phyloP scores from a whole-genome alignment of 768 basidiomycete species.

The Rhizopogon vesiculosus region DNA sequence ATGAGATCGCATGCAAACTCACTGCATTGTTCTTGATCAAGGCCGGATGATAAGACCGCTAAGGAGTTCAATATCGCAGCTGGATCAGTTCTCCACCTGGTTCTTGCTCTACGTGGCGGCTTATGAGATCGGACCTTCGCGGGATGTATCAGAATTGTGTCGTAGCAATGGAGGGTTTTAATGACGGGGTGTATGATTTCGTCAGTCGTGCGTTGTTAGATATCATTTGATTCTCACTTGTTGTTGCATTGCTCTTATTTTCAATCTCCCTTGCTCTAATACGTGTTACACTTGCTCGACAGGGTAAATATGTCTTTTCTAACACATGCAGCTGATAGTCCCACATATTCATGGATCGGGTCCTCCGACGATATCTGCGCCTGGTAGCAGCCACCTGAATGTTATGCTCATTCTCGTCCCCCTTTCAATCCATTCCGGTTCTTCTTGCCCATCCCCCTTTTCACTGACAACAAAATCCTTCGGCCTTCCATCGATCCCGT shows the following conservation, averaged over 20 bases:
- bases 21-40: conserved; percentile 25
- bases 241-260: conserved; percentile 3
- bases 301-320: background rate
- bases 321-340: background rate
- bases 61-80: conserved; percentile 79
- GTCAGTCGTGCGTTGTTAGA: conserved; percentile 21
- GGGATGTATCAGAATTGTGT: conserved; percentile 1
- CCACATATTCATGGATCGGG: conserved; percentile 7
- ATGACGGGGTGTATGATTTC: conserved; percentile 12
- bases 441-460: conserved; percentile 13
- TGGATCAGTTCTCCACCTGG: conserved; percentile 89
- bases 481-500: conserved; percentile 69
- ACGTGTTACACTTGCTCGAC: background rate
- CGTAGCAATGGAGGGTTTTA: background rate
- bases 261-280: background rate
- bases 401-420: conserved; percentile 73
- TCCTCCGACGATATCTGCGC: conserved; percentile 74
- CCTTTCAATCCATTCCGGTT: conserved; percentile 41
- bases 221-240: conserved; percentile 21
- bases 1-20: background rate
- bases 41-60: conserved; percentile 90
- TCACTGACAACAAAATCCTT: conserved; percentile 53
- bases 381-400: conserved; percentile 80
- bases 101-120: conserved; percentile 94
- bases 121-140: conserved; percentile 28